Evolutionary conservation across 1,284 basidiomycete species (phyloP).

Genomic region (Fomitiporia mediterranea): DNA sequence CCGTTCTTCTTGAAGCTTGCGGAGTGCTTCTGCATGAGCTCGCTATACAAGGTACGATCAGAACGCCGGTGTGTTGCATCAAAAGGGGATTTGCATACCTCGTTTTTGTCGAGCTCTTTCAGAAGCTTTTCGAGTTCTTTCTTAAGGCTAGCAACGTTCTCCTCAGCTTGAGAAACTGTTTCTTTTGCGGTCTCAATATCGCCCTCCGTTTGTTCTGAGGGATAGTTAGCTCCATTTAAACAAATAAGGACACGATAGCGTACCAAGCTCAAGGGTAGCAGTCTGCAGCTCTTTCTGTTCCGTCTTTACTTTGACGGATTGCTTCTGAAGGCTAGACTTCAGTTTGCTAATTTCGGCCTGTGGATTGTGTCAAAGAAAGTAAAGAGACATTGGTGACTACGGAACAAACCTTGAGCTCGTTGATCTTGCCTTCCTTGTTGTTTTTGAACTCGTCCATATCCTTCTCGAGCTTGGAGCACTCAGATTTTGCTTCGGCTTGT

Average conservation of each 20-base stretch:
- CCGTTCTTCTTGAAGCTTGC: slow-evolving; percentile 75
- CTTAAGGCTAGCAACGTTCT: slow-evolving; percentile 54
- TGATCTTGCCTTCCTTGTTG: slow-evolving; percentile 96
- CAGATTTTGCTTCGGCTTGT: slow-evolving; percentile 71
- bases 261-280: slow-evolving; percentile 81
- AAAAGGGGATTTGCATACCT: slow-evolving; percentile 38
- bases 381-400: not conserved
- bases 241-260: slow-evolving; percentile 23
- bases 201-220: slow-evolving; percentile 73
- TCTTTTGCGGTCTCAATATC: slow-evolving; percentile 67
- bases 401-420: slow-evolving; percentile 77
- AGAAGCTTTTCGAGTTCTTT: slow-evolving; percentile 62
- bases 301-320: slow-evolving; percentile 77
- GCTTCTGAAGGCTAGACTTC: slow-evolving; percentile 79
- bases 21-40: slow-evolving; percentile 59
- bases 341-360: slow-evolving; percentile 42
- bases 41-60: slow-evolving; percentile 36
- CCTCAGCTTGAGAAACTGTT: slow-evolving; percentile 57
- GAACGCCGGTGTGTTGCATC: not conserved
- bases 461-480: slow-evolving; percentile 84
- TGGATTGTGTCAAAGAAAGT: not conserved
- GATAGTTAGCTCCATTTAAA: not conserved
- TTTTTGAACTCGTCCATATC: slow-evolving; percentile 99
- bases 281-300: slow-evolving; percentile 90
- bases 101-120: slow-evolving; percentile 46